A percentile compares a stretch with the other conserved stretches of the same genome.
These are phyloP conservation scores for Ceratobasidium papillatum DNA, from an alignment of 1,284 basidiomycete species.

Conservation along the genomic window DNA sequence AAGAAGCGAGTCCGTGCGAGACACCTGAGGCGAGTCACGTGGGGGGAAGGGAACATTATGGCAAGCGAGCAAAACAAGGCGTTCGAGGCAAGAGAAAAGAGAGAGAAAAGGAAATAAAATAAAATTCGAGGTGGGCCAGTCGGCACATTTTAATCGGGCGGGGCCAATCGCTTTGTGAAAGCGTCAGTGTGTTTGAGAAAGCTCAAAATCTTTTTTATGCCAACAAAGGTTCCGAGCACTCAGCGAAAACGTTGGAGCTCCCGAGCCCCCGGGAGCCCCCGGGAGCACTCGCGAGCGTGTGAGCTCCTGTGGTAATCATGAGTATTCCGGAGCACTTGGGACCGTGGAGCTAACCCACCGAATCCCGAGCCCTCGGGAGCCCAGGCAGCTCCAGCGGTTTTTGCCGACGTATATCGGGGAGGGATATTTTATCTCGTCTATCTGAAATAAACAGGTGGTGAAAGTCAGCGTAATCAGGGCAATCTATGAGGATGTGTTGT, in stretches of 20 bases:
- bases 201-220: neutral
- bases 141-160: neutral
- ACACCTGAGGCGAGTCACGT: neutral
- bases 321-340: too few relatives aligned
- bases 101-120: neutral
- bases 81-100: neutral
- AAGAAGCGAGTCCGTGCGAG: neutral
- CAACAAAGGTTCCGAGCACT: neutral
- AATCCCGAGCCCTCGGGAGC: too few relatives aligned
- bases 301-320: too few relatives aligned
- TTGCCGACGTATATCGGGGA: too few relatives aligned
- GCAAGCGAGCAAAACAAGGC: neutral
- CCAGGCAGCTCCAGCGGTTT: too few relatives aligned
- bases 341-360: too few relatives aligned
- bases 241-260: too few relatives aligned
- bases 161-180: neutral
- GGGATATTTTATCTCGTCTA: too few relatives aligned
- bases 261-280: too few relatives aligned
- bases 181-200: neutral
- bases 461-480: neutral
- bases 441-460: too few relatives aligned
- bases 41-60: constrained; percentile 3
- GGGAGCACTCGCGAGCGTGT: too few relatives aligned
- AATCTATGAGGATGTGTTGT: neutral
- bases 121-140: neutral